Evolutionary conservation across 139 green algal genomes (phyloP).

Genomic region (Coelastrella sp.): DNA sequence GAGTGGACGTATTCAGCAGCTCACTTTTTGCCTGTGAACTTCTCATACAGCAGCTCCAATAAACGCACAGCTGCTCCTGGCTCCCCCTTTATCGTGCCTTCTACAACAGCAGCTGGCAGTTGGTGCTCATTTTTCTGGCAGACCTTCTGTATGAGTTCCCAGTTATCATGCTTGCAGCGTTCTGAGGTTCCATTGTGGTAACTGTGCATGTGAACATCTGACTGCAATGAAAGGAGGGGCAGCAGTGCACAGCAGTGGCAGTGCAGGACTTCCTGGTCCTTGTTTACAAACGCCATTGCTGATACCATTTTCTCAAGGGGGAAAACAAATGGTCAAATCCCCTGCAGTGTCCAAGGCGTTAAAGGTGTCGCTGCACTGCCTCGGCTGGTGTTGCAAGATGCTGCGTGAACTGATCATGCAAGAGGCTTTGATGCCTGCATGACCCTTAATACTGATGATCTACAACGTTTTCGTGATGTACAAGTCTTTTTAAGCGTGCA

Average conservation of each 20-base stretch:
- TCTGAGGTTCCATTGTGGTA: conserved; percentile 69
- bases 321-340: too few species aligned
- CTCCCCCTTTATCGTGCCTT: conserved; percentile 53
- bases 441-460: neutral
- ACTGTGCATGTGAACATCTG: conserved; percentile 73
- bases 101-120: conserved; percentile 56
- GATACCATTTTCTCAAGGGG: too few species aligned
- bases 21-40: conserved; percentile 75
- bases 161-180: conserved; percentile 72
- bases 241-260: neutral
- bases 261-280: too few species aligned
- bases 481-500: neutral
- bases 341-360: too few species aligned
- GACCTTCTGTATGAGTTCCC: conserved; percentile 54
- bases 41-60: conserved; percentile 69
- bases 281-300: too few species aligned
- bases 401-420: too few species aligned
- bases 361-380: too few species aligned
- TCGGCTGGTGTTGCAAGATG: too few species aligned
- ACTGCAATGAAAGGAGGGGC: conserved; percentile 32
- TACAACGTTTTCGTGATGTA: neutral
- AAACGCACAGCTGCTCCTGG: conserved; percentile 59
- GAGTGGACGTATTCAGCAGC: neutral
- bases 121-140: neutral
- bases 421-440: too few species aligned